phyloP scores from a whole-genome alignment of 129 eudicot genomes.

The Sambucus nigra region DNA sequence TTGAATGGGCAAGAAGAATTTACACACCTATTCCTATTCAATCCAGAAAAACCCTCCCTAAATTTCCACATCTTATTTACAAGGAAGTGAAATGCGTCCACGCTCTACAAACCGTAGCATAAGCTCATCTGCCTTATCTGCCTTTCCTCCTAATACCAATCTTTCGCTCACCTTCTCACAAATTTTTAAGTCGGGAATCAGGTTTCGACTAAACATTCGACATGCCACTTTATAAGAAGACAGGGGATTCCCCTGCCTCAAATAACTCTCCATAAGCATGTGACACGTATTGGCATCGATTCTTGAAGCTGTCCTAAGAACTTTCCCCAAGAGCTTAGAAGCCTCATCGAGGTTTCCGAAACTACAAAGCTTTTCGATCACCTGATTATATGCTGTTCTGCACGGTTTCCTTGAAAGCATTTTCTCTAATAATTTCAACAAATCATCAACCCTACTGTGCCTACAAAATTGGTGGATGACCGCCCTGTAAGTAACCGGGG shows the following conservation, averaged over 20 bases:
- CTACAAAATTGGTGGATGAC: conserved; percentile 62
- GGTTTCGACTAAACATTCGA: conserved; percentile 71
- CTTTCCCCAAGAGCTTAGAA: conserved; percentile 52
- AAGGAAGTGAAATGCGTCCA: conserved; percentile 29
- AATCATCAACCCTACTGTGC: conserved; percentile 51
- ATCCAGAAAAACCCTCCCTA: conserved; percentile 2
- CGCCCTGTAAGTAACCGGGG: conserved; percentile 66
- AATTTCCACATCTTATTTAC: conserved; percentile 7
- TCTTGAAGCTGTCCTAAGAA: conserved; percentile 61
- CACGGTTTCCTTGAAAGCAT: conserved; percentile 41
- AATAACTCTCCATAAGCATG: conserved; percentile 47
- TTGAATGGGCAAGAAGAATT: too few relatives aligned
- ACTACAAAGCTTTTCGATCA: conserved; percentile 68
- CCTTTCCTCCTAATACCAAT: conserved; percentile 33
- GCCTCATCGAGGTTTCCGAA: conserved; percentile 65
- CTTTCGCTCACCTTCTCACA: conserved; percentile 63
- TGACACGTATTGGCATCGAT: conserved; percentile 64
- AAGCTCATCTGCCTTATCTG: conserved; percentile 65
- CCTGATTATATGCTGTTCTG: conserved; percentile 54
- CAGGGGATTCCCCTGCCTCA: conserved; percentile 45
- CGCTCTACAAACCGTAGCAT: conserved; percentile 71
- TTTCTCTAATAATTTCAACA: conserved; percentile 47
- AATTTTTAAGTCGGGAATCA: conserved; percentile 63
- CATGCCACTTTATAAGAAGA: conserved; percentile 64
- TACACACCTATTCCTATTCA: background rate